Conservation (phyloP, 2,329 filamentous ascomycete species). For the Diplodia seriata region DNA sequence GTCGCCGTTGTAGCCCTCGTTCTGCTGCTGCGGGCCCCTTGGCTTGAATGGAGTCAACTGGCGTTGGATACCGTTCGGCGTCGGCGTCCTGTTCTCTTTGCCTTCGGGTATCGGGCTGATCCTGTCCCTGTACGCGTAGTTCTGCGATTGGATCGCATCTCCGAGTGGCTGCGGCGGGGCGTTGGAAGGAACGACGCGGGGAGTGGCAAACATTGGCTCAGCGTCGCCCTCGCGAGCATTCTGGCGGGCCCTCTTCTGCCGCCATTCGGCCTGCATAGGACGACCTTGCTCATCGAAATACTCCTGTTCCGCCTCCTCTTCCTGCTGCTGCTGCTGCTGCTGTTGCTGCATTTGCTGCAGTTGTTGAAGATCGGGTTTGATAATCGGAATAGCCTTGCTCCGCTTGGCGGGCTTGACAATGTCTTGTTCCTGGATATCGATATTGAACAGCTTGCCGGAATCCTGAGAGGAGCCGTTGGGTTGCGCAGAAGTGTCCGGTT, state of each 20-base stretch:
- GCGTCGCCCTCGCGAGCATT: conserved; percentile 71
- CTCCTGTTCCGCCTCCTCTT: conserved; percentile 45
- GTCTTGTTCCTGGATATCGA: conserved; percentile 61
- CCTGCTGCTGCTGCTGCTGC: conserved; percentile 43
- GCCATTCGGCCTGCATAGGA: conserved; percentile 67
- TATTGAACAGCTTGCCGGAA: conserved; percentile 32
- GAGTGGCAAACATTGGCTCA: conserved; percentile 73
- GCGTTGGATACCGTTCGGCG: conserved; percentile 27
- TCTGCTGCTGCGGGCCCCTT: conserved; percentile 41
- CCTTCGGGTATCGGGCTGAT: conserved; percentile 41
- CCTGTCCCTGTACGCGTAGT: conserved; percentile 37
- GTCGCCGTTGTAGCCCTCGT: conserved; percentile 2
- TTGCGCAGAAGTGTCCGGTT: not conserved
- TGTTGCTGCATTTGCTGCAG: conserved; percentile 48
- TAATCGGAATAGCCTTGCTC: conserved; percentile 84
- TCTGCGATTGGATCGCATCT: conserved; percentile 41
- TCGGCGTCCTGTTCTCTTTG: conserved; percentile 49
- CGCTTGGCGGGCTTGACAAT: conserved; percentile 71
- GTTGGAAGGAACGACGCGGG: conserved; percentile 46
- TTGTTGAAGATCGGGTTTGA: conserved; percentile 63
- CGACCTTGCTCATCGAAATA: conserved; percentile 67
- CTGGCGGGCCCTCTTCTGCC: conserved; percentile 77
- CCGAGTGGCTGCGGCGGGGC: conserved; percentile 41
- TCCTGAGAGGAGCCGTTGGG: conserved; percentile 16
- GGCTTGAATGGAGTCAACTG: conserved; percentile 32